phyloP scores from a whole-genome alignment of 768 basidiomycete species.

The Neoboletus subvelutipes region DNA sequence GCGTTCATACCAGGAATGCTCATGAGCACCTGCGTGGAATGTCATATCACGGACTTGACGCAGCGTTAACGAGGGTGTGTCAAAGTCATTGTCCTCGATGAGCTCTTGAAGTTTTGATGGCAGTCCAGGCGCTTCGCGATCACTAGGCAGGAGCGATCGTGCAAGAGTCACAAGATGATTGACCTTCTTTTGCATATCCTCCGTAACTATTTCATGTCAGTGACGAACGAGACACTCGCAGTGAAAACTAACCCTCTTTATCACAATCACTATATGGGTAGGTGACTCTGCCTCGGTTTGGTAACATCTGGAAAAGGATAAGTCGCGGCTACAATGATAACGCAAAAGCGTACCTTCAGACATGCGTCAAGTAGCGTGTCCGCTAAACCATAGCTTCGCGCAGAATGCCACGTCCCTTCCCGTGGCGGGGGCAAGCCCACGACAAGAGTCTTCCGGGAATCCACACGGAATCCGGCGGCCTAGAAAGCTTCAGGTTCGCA shows the following conservation, averaged over 20 bases:
- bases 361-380: conserved; percentile 39
- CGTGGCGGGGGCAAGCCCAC: conserved; percentile 45
- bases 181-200: conserved; percentile 38
- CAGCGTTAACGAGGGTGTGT: conserved; percentile 31
- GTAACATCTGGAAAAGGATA: conserved; percentile 38
- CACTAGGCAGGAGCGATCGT: conserved; percentile 39
- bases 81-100: conserved; percentile 34
- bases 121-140: conserved; percentile 31
- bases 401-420: conserved; percentile 35
- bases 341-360: conserved; percentile 32
- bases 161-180: conserved; percentile 43
- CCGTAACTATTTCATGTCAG: conserved; percentile 24
- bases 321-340: neutral
- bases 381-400: conserved; percentile 44
- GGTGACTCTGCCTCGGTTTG: conserved; percentile 36
- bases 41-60: conserved; percentile 40
- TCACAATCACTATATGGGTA: conserved; percentile 25
- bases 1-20: conserved; percentile 42
- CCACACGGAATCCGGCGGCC: conserved; percentile 43
- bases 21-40: conserved; percentile 35
- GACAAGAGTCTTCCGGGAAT: conserved; percentile 40
- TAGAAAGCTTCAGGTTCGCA: conserved; percentile 13
- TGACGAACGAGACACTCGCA: neutral
- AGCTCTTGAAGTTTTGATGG: conserved; percentile 33
- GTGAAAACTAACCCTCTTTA: conserved; percentile 20